Evolutionary conservation across 129 eudicot genomes (phyloP).

Genomic region (Flaveria ramosissima): DNA sequence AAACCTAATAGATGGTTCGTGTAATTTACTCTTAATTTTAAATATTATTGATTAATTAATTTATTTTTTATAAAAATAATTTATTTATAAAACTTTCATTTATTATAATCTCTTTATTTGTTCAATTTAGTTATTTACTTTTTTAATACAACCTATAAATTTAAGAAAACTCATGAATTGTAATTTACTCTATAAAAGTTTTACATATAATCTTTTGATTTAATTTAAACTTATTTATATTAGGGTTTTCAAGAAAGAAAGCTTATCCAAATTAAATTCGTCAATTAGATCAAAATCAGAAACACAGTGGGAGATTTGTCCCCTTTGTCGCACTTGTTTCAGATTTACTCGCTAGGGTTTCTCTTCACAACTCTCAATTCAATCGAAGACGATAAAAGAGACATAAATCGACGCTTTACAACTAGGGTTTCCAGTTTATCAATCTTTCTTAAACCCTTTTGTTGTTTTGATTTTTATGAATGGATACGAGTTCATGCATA

Average conservation of each 20-base stretch:
- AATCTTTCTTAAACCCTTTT: background rate
- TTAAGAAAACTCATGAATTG: no score
- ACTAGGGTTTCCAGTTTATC: slow-evolving; percentile 25
- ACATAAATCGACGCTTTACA: slow-evolving; percentile 25
- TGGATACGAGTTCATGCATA: slow-evolving; percentile 40
- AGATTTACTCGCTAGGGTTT: slow-evolving; percentile 29
- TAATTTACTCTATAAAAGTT: no score
- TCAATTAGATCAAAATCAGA: background rate
- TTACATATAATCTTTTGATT: no score
- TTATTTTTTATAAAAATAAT: no score
- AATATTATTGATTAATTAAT: no score
- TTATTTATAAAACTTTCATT: no score
- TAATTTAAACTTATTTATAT: no score
- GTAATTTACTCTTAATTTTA: no score
- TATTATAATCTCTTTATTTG: no score
- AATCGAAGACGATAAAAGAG: background rate
- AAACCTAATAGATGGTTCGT: no score
- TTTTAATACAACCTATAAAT: no score
- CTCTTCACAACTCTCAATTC: slow-evolving; percentile 40
- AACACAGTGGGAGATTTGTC: slow-evolving; percentile 12
- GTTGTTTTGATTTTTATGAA: slow-evolving; percentile 26
- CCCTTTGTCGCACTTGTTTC: slow-evolving; percentile 24
- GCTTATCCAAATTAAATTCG: slow-evolving; percentile 29
- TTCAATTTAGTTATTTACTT: no score
- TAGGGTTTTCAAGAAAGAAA: background rate